Evolutionary conservation across 2,329 filamentous ascomycete genomes (phyloP), one percentile per base, ranked within the genome.

Genomic region (Rosellinia necatrix): DNA sequence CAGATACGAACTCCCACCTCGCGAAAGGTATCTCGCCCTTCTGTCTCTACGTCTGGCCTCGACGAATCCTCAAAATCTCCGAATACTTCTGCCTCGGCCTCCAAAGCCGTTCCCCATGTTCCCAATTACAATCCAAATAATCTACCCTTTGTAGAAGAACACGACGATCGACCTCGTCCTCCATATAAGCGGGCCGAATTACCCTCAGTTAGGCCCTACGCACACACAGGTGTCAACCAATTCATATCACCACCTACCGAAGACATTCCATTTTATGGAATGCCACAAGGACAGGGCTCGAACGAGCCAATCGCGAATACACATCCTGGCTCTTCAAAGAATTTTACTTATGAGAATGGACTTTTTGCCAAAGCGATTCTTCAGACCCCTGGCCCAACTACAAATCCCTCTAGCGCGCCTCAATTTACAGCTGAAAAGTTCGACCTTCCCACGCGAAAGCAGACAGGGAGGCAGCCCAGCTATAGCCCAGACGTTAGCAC

Each of bases 361-460:
- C 41, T 78, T 5, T 78, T 70, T 58, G 49, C 60, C 2, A 57
- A 69, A 27, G 71, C 74, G 24, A 61, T 60, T n/a, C 52, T 78
- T 49, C 58, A 32, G 34, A 50, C 37, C 6, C 59, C 61, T 1
- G 12, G 34, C 10, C 44, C 29, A 35, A 3, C 30, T 10, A 7
- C 8, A 40, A 10, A 22, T 15, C 19, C 12, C 30, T 49, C 44
- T 6, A 29, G 41, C 17, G 12, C 4, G 24, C 4, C 40, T 35
- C 32, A 6, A 3, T 4, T n/a, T 13, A 40, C 17, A 7, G 3
- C 21, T 32, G 52, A 25, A 19, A 19, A 25, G 29, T 7, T 24
- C 17, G 21, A 10, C 24, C 15, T 37, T 3, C 4, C 40, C 19
- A 3, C 17, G 7, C 42, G 34, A 37, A 37, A 21, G 32, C 48